phyloP scores from a whole-genome alignment of 2,329 filamentous ascomycete genomes.

The Colletotrichum sublineola region DNA sequence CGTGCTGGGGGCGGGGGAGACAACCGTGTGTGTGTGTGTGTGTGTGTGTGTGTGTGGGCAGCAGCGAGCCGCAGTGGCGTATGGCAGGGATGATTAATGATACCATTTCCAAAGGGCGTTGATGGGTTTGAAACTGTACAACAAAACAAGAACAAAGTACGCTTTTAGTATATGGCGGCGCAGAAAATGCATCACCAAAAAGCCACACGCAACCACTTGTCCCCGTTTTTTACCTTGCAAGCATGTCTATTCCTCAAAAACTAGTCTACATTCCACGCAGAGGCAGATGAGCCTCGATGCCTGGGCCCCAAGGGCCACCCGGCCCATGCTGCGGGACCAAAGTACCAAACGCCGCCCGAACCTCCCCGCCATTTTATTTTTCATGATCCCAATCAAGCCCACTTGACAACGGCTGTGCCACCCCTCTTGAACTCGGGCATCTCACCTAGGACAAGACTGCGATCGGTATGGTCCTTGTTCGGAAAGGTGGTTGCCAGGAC shows the following conservation, averaged over 20 bases:
- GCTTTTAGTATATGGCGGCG: not conserved
- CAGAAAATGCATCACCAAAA: not conserved
- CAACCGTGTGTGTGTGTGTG: not conserved
- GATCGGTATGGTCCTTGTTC: slow-evolving; percentile 82
- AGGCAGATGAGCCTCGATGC: slow-evolving; percentile 29
- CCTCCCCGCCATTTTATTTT: slow-evolving; percentile 11
- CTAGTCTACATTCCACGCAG: slow-evolving; percentile 39
- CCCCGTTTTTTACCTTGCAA: not conserved
- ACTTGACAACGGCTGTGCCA: slow-evolving; percentile 75
- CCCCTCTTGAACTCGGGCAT: slow-evolving; percentile 76
- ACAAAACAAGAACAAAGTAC: not conserved
- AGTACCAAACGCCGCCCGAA: slow-evolving; percentile 39
- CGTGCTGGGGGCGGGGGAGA: not conserved
- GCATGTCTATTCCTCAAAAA: slow-evolving; percentile 33
- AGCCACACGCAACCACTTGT: not conserved
- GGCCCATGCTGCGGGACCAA: slow-evolving; percentile 12
- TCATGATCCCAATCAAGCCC: slow-evolving; percentile 49
- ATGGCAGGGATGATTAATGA: slow-evolving; percentile 42
- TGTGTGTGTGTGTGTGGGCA: not conserved
- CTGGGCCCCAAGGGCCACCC: slow-evolving; percentile 6
- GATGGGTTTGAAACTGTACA: slow-evolving; percentile 8
- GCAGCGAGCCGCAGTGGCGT: slow-evolving; percentile 22
- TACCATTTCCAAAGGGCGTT: slow-evolving; percentile 40
- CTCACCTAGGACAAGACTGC: slow-evolving; percentile 68
- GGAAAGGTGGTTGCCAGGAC: slow-evolving; percentile 87